These are phyloP conservation scores for Anthracocystis panici-leucophaei DNA, from an alignment of 1,284 basidiomycete genomes.

Conservation along the genomic window DNA sequence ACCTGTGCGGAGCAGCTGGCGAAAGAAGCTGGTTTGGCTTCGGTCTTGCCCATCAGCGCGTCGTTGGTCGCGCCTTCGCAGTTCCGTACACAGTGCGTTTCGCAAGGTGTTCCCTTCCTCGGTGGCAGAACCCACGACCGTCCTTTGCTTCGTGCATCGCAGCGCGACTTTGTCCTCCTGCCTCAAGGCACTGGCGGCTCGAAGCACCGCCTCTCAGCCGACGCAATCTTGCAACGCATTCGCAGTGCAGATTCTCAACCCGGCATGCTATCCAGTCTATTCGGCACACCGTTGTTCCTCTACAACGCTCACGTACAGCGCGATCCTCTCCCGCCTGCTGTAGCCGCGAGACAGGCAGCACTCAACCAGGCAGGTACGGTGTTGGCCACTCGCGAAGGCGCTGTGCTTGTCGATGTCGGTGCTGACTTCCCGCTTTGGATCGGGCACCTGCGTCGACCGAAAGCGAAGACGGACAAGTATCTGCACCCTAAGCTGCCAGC, in stretches of 20 bases:
- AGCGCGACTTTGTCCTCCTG: conserved; percentile 60
- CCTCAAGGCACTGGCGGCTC: neutral
- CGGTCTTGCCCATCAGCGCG: conserved; percentile 15
- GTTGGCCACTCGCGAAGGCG: conserved; percentile 71
- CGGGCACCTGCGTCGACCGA: conserved; percentile 71
- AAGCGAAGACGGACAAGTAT: conserved; percentile 66
- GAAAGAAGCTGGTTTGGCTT: neutral
- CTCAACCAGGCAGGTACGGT: conserved; percentile 63
- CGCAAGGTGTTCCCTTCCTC: conserved; percentile 65
- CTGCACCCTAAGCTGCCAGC: conserved; percentile 72
- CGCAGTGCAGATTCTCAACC: conserved; percentile 72
- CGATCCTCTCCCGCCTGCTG: conserved; percentile 41
- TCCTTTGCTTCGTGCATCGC: conserved; percentile 70
- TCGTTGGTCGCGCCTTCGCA: conserved; percentile 27
- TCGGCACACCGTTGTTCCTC: conserved; percentile 68
- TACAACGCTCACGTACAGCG: conserved; percentile 71
- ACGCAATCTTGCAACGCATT: conserved; percentile 69
- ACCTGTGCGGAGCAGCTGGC: conserved; percentile 20
- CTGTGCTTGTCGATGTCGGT: conserved; percentile 71
- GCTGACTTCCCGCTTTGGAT: conserved; percentile 71
- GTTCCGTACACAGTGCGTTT: conserved; percentile 62
- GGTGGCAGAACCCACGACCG: conserved; percentile 70
- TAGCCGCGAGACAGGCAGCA: conserved; percentile 39
- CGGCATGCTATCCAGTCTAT: conserved; percentile 70
- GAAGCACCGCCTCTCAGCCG: conserved; percentile 65